Evolutionary conservation across 1,139 yeast genomes (phyloP).

Genomic region (Magnusiomyces sp.): DNA sequence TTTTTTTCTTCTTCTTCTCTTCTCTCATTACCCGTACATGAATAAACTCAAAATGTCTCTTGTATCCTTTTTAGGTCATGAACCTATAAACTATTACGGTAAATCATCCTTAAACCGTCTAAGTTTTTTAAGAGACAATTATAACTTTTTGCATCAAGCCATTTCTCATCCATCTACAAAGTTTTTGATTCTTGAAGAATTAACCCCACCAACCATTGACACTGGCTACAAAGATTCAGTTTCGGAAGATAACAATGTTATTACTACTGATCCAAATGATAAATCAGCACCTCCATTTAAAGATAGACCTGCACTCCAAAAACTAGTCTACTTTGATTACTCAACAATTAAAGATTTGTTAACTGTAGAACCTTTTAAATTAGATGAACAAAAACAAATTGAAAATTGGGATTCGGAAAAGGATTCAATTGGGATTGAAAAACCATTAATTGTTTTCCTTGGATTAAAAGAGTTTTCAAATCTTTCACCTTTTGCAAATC

Average conservation of each 20-base stretch:
- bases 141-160: constrained; percentile 48
- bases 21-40: background rate
- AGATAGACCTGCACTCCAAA: constrained; percentile 7
- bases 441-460: constrained; percentile 46
- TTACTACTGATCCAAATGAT: background rate
- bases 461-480: constrained; percentile 51
- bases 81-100: constrained; percentile 35
- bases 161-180: constrained; percentile 45
- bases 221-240: constrained; percentile 10
- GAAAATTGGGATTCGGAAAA: constrained; percentile 29
- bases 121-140: constrained; percentile 65
- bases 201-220: constrained; percentile 26
- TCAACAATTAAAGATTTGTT: constrained; percentile 22
- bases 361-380: constrained; percentile 29
- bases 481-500: too few species aligned
- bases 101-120: constrained; percentile 65
- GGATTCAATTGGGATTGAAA: constrained; percentile 32
- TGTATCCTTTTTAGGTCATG: constrained; percentile 19
- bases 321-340: constrained; percentile 18
- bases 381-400: constrained; percentile 23
- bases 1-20: background rate
- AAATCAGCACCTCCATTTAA: constrained; percentile 3
- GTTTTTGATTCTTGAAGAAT: constrained; percentile 44
- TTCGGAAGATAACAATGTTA: background rate
- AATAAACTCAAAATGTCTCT: background rate